Conservation (phyloP, 148 eudicot genomes). For the Cornus florida region DNA sequence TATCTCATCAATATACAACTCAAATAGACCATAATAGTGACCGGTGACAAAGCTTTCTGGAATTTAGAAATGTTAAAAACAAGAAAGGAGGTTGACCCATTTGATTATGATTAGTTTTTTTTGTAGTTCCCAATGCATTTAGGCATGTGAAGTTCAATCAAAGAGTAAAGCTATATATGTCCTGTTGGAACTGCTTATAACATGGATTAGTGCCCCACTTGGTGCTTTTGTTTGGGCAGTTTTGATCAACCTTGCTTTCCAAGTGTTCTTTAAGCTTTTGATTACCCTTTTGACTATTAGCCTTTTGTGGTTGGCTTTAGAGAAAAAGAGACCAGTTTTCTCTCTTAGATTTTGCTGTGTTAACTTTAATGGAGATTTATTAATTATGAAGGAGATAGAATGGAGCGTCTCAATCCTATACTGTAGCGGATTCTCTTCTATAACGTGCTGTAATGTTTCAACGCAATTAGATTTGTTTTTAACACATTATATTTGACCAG, state of each 20-base stretch:
- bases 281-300: conserved; percentile 55
- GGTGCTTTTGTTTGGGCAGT: conserved; percentile 20
- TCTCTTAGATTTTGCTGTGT: not conserved
- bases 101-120: conserved; percentile 41
- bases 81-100: conserved; percentile 38
- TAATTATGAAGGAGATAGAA: not conserved
- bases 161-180: conserved; percentile 28
- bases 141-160: conserved; percentile 57
- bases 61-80: conserved; percentile 33
- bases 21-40: conserved; percentile 20
- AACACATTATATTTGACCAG: too few species aligned
- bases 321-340: conserved; percentile 34
- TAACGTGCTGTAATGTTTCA: too few species aligned
- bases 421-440: too few species aligned
- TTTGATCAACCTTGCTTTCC: conserved; percentile 26
- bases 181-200: conserved; percentile 27
- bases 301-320: conserved; percentile 43
- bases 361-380: too few species aligned
- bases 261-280: conserved; percentile 25
- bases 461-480: too few species aligned
- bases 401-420: not conserved
- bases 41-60: conserved; percentile 26
- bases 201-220: conserved; percentile 37
- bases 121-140: conserved; percentile 63
- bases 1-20: conserved; percentile 18